Evolutionary conservation across 768 basidiomycete genomes (phyloP).

Genomic region (Termitomyces titanicus): DNA sequence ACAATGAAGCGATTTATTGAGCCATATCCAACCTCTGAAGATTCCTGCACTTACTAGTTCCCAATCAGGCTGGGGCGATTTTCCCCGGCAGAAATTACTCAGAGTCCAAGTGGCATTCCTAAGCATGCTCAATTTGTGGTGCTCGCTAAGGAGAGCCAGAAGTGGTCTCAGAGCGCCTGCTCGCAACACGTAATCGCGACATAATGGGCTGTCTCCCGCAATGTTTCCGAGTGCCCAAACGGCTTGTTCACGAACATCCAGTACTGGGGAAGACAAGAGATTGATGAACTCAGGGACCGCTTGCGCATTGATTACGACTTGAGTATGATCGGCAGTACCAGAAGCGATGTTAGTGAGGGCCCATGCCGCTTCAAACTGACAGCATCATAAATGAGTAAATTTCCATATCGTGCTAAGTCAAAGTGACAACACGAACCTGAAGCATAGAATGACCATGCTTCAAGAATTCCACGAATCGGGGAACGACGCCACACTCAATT

Average conservation of each 20-base stretch:
- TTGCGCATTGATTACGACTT: constrained; percentile 92
- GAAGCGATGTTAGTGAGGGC: constrained; percentile 97
- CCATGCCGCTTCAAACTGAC: constrained; percentile 95
- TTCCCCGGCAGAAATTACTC: constrained; percentile 98
- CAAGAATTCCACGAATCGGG: constrained; percentile 95
- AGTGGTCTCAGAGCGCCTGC: constrained; percentile 93
- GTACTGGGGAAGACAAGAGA: constrained; percentile 87
- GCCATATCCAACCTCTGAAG: constrained; percentile 4
- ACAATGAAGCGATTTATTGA: constrained; percentile 14
- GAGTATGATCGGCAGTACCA: constrained; percentile 97
- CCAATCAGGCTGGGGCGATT: constrained; percentile 98
- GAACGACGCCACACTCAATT: constrained; percentile 95
- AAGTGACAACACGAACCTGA: constrained; percentile 47
- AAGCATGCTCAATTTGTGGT: constrained; percentile 99
- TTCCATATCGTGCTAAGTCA: not conserved
- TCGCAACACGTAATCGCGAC: constrained; percentile 94
- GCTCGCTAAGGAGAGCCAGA: constrained; percentile 84
- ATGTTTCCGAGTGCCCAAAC: constrained; percentile 99
- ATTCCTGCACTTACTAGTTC: constrained; percentile 67
- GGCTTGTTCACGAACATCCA: constrained; percentile 98
- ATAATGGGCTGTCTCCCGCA: constrained; percentile 96
- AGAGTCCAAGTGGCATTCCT: constrained; percentile 98
- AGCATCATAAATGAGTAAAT: constrained; percentile 1
- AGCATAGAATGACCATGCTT: constrained; percentile 78
- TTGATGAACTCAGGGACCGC: constrained; percentile 98